Evolutionary conservation across 2,329 filamentous ascomycete species (phyloP), one percentile per base, ranked within the genome.

Genomic region (Cladophialophora immunda): DNA sequence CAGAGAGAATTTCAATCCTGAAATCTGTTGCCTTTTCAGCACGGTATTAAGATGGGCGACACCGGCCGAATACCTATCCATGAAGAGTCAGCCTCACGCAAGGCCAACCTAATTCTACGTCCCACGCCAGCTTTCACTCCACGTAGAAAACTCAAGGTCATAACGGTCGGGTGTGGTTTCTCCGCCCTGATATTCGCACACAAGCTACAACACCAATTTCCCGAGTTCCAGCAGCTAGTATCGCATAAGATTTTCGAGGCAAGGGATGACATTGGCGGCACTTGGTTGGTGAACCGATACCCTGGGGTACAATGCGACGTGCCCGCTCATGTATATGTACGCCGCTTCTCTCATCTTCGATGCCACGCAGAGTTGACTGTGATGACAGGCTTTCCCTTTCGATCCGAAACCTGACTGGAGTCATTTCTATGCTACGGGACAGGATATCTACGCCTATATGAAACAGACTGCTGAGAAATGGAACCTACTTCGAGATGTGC

Each of bases 301-400:
- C 80, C 79, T 0, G 81, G 80, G 4, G 78, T 69, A 13, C 60
- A 64, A 50, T 92, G 90, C 70, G 89, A 92, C 74, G 86, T 92
- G 17, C 88, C 90, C 0, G 85, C 89, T 0, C 88, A 91, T 74
- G 88, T 89, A 22, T 92, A 92, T 72, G 89, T 69, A 62, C n/a
- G 64, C 11, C 7, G 34, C 30, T 7, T 3, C 13, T n/a, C n/a
- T 27, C 29, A 38, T 17, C n/a, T 19, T 58, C 22, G 15, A 32
- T 13, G 17, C 30, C 4, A 9, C 9, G 11, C 32, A 75, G 9
- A 9, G 25, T 13, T 55, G 3, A 34, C 34, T 19, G 56, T 57
- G 25, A 22, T 36, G 36, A 22, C 56, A 72, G 64, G 68, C 67
- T 19, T 72, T 71, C 30, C 69, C 70, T 4, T 83, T 80, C 66